Conservation (phyloP, 352 stramenopile genomes). For the Phytopythium montanum region DNA sequence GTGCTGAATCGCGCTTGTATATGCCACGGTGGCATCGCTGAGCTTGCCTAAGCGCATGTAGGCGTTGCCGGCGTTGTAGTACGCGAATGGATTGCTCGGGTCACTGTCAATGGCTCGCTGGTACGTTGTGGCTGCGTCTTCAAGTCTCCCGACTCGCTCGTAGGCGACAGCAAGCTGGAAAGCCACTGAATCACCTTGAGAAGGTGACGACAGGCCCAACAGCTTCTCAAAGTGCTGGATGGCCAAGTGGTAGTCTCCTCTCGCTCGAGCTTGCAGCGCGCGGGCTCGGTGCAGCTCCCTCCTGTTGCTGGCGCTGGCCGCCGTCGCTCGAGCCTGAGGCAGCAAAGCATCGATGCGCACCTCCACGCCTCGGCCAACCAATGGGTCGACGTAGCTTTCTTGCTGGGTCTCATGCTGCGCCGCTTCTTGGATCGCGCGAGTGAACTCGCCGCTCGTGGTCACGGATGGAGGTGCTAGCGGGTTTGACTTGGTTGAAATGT, state of each 20-base stretch:
- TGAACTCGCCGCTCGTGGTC: not conserved
- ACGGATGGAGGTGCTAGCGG: not conserved
- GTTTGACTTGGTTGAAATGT: not conserved
- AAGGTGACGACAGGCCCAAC: conserved; percentile 11
- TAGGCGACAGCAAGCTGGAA: conserved; percentile 54
- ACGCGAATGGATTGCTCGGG: conserved; percentile 28
- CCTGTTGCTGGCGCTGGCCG: conserved; percentile 32
- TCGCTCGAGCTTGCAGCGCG: conserved; percentile 42
- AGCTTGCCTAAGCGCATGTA: conserved; percentile 35
- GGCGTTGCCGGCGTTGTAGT: conserved; percentile 59
- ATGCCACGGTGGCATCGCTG: conserved; percentile 38
- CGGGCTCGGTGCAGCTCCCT: conserved; percentile 32
- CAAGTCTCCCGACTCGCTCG: conserved; percentile 36
- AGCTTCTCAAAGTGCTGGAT: conserved; percentile 39
- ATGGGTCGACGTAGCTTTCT: conserved; percentile 37
- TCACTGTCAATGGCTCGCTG: conserved; percentile 22
- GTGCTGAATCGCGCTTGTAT: conserved; percentile 39
- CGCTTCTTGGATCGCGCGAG: conserved; percentile 37
- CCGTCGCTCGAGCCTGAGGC: conserved; percentile 16
- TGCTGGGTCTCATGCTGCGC: conserved; percentile 33
- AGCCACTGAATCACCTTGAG: conserved; percentile 12
- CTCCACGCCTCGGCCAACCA: conserved; percentile 50
- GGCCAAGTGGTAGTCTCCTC: conserved; percentile 37
- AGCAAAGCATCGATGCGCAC: conserved; percentile 18
- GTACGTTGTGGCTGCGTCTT: conserved; percentile 31